Evolutionary conservation across 225 moss, liverwort and hornwort species (phyloP).

Genomic region (Marchantia paleacea): DNA sequence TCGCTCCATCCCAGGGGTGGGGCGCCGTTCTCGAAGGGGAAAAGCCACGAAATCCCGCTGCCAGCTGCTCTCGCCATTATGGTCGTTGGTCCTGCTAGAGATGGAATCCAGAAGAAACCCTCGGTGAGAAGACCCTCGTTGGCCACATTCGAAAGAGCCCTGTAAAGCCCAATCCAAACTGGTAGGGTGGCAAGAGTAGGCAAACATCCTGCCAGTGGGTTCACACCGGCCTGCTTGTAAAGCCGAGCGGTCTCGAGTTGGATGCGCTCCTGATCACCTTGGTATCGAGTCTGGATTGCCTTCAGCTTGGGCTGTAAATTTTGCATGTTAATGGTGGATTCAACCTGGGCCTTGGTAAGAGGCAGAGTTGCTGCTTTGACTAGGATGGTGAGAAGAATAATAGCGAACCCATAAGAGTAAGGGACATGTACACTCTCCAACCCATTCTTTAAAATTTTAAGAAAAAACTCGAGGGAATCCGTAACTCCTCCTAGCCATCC

Average conservation of each 20-base stretch:
- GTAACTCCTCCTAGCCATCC: slow-evolving; percentile 96
- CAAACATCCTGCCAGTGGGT: slow-evolving; percentile 96
- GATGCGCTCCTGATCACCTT: slow-evolving; percentile 93
- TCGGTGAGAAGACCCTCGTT: slow-evolving; percentile 97
- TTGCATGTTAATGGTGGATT: slow-evolving; percentile 96
- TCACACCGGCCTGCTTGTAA: slow-evolving; percentile 98
- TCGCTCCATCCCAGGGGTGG: slow-evolving; percentile 94
- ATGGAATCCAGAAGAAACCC: slow-evolving; percentile 99
- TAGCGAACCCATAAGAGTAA: slow-evolving; percentile 95
- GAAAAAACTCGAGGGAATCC: slow-evolving; percentile 61
- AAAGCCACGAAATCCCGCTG: slow-evolving; percentile 77
- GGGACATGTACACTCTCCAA: slow-evolving; percentile 69
- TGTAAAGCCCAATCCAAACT: slow-evolving; percentile 95
- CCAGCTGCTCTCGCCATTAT: slow-evolving; percentile 74
- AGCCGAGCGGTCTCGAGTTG: slow-evolving; percentile 94
- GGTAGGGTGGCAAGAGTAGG: slow-evolving; percentile 95
- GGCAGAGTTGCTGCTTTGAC: slow-evolving; percentile 95
- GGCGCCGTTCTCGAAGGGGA: slow-evolving; percentile 77
- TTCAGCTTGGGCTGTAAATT: slow-evolving; percentile 94
- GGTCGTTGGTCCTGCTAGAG: slow-evolving; percentile 88
- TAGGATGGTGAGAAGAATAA: slow-evolving; percentile 83
- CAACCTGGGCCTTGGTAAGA: slow-evolving; percentile 92
- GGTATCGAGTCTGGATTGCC: slow-evolving; percentile 80
- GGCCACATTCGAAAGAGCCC: slow-evolving; percentile 95
- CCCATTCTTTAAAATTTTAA: slow-evolving; percentile 80